phyloP scores from a whole-genome alignment of 2,329 filamentous ascomycete species.

The Zasmidium angulare region DNA sequence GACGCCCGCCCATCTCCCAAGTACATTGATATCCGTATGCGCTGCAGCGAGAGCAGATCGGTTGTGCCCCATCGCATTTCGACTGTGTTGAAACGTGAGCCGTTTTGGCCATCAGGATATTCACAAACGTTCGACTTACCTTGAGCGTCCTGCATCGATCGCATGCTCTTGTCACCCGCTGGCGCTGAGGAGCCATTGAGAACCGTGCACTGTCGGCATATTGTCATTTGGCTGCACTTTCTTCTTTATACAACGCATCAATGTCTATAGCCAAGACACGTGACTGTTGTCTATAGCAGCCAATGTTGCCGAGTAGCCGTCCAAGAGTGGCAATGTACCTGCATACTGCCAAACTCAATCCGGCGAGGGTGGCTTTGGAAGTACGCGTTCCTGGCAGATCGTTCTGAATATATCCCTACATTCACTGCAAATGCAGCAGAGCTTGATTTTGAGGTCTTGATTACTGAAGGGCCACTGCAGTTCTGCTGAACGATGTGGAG shows the following conservation, averaged over 20 bases:
- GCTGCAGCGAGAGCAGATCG: conserved; percentile 12
- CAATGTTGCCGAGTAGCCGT: neutral
- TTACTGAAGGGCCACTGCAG: neutral
- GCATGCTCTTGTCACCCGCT: conserved; percentile 14
- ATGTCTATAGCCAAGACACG: neutral
- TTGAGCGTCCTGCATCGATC: conserved; percentile 14
- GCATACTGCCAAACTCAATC: neutral
- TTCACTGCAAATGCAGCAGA: neutral
- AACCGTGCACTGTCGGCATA: neutral
- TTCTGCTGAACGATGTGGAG: neutral
- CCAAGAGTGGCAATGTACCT: neutral
- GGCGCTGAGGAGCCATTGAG: conserved; percentile 13
- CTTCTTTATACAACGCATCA: neutral
- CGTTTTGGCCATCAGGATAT: neutral
- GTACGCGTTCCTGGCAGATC: neutral
- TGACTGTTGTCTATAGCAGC: neutral
- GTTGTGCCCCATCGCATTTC: conserved; percentile 13
- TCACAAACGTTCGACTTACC: conserved; percentile 1
- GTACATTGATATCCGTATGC: conserved; percentile 16
- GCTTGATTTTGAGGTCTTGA: neutral
- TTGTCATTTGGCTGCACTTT: neutral
- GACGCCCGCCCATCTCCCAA: conserved; percentile 12
- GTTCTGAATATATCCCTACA: neutral
- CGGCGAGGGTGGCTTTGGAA: neutral
- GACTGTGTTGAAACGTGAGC: neutral